These are phyloP conservation scores for Albifimbria verrucaria DNA, from an alignment of 2,329 filamentous ascomycete genomes.

Conservation along the genomic window DNA sequence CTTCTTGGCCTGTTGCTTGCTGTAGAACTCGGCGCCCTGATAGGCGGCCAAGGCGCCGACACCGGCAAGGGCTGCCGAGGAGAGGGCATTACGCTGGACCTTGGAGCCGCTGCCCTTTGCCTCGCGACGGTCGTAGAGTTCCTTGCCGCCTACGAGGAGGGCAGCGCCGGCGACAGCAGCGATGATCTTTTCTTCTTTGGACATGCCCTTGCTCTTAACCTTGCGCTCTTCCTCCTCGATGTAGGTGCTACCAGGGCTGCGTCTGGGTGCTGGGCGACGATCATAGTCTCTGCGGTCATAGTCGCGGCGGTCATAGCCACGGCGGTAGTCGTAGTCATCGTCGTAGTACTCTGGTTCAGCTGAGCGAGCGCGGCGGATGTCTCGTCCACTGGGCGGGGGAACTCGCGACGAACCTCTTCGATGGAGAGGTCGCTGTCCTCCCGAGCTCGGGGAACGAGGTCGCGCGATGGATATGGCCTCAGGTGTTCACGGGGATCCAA, in stretches of 20 bases:
- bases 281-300: constrained; percentile 43
- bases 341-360: constrained; percentile 59
- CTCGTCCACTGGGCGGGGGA: constrained; percentile 64
- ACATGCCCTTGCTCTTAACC: constrained; percentile 45
- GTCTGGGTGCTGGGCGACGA: constrained; percentile 27
- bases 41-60: constrained; percentile 63
- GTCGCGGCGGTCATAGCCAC: constrained; percentile 36
- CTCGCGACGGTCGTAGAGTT: constrained; percentile 62
- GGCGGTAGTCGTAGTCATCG: constrained; percentile 44
- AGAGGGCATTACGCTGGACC: constrained; percentile 55
- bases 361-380: constrained; percentile 61
- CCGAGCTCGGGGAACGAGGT: constrained; percentile 56
- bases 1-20: constrained; percentile 56
- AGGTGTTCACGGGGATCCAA: constrained; percentile 50
- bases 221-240: constrained; percentile 53
- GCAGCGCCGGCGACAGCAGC: constrained; percentile 64
- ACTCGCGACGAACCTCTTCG: constrained; percentile 82
- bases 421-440: constrained; percentile 73
- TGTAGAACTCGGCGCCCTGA: constrained; percentile 60
- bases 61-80: constrained; percentile 59
- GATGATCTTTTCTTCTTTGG: constrained; percentile 63
- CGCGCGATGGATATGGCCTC: constrained; percentile 42
- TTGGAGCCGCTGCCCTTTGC: constrained; percentile 47
- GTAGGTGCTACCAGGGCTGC: constrained; percentile 45
- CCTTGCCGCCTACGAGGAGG: constrained; percentile 62